A percentile compares a stretch with the other conserved stretches of the same genome.
These are phyloP conservation scores for Ogataea neopini DNA, from an alignment of 805 yeast genomes.

Conservation along the genomic window DNA sequence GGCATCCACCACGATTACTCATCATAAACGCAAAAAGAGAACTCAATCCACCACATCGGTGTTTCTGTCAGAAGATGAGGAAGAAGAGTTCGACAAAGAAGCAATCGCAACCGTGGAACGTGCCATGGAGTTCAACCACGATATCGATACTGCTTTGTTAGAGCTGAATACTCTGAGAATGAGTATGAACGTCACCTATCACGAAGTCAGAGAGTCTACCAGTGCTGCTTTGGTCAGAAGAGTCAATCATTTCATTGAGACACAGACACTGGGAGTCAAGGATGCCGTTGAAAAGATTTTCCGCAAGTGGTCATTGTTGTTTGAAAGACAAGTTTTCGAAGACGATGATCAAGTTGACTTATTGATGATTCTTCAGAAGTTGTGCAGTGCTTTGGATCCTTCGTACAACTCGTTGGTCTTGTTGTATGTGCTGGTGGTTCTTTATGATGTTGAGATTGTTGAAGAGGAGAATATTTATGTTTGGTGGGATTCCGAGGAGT, in stretches of 20 bases:
- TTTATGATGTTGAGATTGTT: slow-evolving; percentile 80
- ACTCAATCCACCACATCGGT: slow-evolving; percentile 38
- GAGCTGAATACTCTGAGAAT: slow-evolving; percentile 93
- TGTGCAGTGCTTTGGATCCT: slow-evolving; percentile 44
- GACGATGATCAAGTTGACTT: slow-evolving; percentile 76
- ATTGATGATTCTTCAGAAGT: slow-evolving; percentile 49
- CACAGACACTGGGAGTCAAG: slow-evolving; percentile 74
- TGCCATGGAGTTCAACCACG: slow-evolving; percentile 90
- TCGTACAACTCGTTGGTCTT: slow-evolving; percentile 51
- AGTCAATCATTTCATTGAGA: slow-evolving; percentile 69
- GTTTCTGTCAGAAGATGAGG: slow-evolving; percentile 42
- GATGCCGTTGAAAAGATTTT: slow-evolving; percentile 78
- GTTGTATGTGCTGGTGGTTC: slow-evolving; percentile 51
- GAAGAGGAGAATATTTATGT: slow-evolving; percentile 76
- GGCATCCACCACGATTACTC: slow-evolving; percentile 44
- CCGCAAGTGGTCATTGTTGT: slow-evolving; percentile 77
- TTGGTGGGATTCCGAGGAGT: slow-evolving; percentile 74
- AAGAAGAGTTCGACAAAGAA: slow-evolving; percentile 79
- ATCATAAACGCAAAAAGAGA: slow-evolving; percentile 40
- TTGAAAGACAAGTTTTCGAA: slow-evolving; percentile 83
- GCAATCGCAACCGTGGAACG: slow-evolving; percentile 93
- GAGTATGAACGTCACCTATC: slow-evolving; percentile 96
- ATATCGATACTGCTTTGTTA: slow-evolving; percentile 85
- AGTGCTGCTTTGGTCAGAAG: slow-evolving; percentile 68
- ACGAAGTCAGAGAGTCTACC: slow-evolving; percentile 86